phyloP scores from a whole-genome alignment of 1,284 basidiomycete genomes.

The Tylopilus orsonianus region DNA sequence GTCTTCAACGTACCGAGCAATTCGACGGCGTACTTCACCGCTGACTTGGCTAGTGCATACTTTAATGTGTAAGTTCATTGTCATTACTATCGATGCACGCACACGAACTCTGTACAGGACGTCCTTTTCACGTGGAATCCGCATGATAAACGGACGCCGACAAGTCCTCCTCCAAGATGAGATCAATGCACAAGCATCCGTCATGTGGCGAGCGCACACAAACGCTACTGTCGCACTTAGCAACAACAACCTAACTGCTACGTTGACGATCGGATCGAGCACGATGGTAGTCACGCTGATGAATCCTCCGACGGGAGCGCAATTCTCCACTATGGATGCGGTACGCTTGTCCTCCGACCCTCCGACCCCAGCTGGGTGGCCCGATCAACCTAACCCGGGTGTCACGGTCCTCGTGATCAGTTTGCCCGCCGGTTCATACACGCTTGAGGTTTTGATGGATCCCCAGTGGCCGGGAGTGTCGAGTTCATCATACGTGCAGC shows the following conservation, averaged over 20 bases:
- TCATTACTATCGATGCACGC: slow-evolving; percentile 9
- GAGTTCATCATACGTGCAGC: slow-evolving; percentile 52
- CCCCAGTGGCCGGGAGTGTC: slow-evolving; percentile 77
- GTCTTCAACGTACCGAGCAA: slow-evolving; percentile 57
- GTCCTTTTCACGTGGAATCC: slow-evolving; percentile 83
- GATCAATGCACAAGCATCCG: slow-evolving; percentile 54
- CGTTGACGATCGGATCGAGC: slow-evolving; percentile 47
- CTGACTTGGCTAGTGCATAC: slow-evolving; percentile 83
- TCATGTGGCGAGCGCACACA: slow-evolving; percentile 96
- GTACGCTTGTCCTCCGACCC: slow-evolving; percentile 63
- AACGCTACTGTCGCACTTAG: slow-evolving; percentile 66
- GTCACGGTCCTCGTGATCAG: slow-evolving; percentile 81
- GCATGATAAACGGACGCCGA: slow-evolving; percentile 80
- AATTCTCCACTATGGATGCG: slow-evolving; percentile 49
- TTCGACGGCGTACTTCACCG: slow-evolving; percentile 84
- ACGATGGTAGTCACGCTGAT: slow-evolving; percentile 51
- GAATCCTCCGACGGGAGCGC: slow-evolving; percentile 60
- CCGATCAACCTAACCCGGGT: slow-evolving; percentile 76
- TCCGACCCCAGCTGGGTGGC: slow-evolving; percentile 48
- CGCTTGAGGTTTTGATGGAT: slow-evolving; percentile 78
- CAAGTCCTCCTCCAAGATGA: slow-evolving; percentile 95
- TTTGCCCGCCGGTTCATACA: slow-evolving; percentile 70
- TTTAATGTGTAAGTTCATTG: slow-evolving; percentile 60
- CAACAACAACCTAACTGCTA: slow-evolving; percentile 55
- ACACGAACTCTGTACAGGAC: slow-evolving; percentile 37